A percentile compares a stretch with the other conserved stretches of the same genome.
Evolutionary conservation across 768 basidiomycete species (phyloP).

Genomic region (Piloderma croceum): DNA sequence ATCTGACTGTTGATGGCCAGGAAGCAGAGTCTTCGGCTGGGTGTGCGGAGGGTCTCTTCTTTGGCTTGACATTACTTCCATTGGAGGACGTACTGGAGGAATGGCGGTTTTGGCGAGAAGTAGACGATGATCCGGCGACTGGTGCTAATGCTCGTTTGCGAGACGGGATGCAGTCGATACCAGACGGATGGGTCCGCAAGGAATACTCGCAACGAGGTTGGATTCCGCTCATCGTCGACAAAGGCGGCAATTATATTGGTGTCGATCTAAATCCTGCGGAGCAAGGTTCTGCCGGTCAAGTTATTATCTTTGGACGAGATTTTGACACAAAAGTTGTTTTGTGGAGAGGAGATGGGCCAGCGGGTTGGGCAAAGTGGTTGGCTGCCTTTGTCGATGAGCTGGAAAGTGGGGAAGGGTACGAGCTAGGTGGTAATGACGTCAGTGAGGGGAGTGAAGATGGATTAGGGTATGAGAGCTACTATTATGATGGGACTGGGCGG

Average conservation of each 20-base stretch:
- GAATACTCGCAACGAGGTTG: conserved; percentile 94
- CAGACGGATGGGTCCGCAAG: conserved; percentile 80
- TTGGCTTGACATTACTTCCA: conserved; percentile 88
- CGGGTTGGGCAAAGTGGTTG: conserved; percentile 95
- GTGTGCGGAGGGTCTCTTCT: conserved; percentile 88
- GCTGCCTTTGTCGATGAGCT: conserved; percentile 88
- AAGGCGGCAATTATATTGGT: conserved; percentile 93
- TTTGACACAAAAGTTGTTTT: conserved; percentile 97
- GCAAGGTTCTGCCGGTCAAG: conserved; percentile 76
- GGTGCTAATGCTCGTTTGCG: conserved; percentile 72
- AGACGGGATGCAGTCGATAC: conserved; percentile 81
- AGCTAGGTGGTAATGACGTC: conserved; percentile 57
- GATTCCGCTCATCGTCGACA: conserved; percentile 93
- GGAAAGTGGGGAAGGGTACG: conserved; percentile 85
- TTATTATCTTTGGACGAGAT: conserved; percentile 97
- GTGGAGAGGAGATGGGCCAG: conserved; percentile 84
- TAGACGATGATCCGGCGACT: conserved; percentile 82
- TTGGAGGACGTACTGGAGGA: conserved; percentile 92
- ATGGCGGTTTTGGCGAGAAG: conserved; percentile 94
- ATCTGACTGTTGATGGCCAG: conserved; percentile 85
- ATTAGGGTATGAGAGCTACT: conserved; percentile 83
- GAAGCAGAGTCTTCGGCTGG: conserved; percentile 86
- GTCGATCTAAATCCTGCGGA: conserved; percentile 87
- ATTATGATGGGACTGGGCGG: conserved; percentile 71
- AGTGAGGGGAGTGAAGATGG: conserved; percentile 78